A percentile compares a stretch with the other conserved stretches of the same genome.
Evolutionary conservation across 768 basidiomycete species (phyloP).

Genomic region (Lactarius trivialis): DNA sequence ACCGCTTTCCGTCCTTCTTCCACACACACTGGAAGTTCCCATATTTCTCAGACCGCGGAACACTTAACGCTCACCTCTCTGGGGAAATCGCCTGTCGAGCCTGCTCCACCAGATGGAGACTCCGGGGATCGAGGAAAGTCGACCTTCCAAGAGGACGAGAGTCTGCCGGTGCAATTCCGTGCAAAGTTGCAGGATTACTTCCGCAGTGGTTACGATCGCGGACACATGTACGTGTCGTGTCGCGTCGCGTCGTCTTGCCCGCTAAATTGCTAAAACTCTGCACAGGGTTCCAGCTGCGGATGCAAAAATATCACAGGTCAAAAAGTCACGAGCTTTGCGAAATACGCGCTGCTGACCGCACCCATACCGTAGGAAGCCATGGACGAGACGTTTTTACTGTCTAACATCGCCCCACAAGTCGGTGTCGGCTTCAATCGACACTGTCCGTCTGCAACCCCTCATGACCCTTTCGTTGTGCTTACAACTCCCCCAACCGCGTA

Average conservation of each 20-base stretch:
- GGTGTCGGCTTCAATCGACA: constrained; percentile 97
- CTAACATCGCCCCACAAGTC: constrained; percentile 97
- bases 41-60: constrained; percentile 71
- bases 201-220: constrained; percentile 89
- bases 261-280: neutral
- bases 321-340: neutral
- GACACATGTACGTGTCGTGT: constrained; percentile 66
- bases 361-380: constrained; percentile 66
- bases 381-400: constrained; percentile 92
- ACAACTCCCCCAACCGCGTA: constrained; percentile 29
- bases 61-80: constrained; percentile 81
- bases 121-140: constrained; percentile 68
- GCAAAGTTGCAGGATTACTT: constrained; percentile 87
- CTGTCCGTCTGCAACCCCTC: constrained; percentile 46
- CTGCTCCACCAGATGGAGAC: constrained; percentile 34
- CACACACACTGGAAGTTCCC: neutral
- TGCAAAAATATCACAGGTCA: constrained; percentile 79
- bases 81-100: constrained; percentile 38
- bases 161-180: constrained; percentile 69
- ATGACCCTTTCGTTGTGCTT: neutral
- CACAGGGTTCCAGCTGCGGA: constrained; percentile 93
- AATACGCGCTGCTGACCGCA: neutral
- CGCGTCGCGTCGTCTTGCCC: neutral
- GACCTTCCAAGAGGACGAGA: constrained; percentile 76
- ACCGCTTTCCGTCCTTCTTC: neutral